Evolutionary conservation across 129 eudicot genomes (phyloP).

Genomic region (Centella asiatica): DNA sequence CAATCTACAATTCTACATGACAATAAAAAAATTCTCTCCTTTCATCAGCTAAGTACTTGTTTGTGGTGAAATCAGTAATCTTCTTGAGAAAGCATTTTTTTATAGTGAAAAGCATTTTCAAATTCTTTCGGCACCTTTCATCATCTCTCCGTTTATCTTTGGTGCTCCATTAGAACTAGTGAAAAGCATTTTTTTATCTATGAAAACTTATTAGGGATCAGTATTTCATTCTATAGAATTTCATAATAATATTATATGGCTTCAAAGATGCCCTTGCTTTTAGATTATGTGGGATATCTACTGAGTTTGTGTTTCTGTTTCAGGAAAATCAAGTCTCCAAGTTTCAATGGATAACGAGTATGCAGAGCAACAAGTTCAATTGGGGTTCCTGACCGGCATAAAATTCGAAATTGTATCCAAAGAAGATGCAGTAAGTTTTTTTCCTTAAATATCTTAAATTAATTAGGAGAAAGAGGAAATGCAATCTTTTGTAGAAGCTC

Average conservation of each 20-base stretch:
- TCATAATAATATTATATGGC: not conserved
- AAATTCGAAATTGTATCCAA: slow-evolving; percentile 48
- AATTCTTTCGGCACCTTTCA: too few relatives aligned
- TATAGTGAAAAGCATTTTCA: not conserved
- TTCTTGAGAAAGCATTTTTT: not conserved
- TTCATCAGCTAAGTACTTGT: not conserved
- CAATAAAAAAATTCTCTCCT: not conserved
- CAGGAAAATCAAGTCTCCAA: slow-evolving; percentile 1
- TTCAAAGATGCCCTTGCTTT: not conserved
- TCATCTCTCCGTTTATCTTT: too few relatives aligned
- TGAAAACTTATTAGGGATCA: too few relatives aligned
- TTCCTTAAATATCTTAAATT: not conserved
- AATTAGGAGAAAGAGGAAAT: not conserved
- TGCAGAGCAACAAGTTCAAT: slow-evolving; percentile 41
- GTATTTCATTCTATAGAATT: not conserved
- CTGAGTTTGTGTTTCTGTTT: not conserved
- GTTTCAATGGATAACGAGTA: slow-evolving; percentile 46
- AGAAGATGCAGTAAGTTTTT: slow-evolving; percentile 67
- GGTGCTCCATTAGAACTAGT: not conserved
- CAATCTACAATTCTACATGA: not conserved
- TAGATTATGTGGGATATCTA: not conserved
- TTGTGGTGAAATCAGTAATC: not conserved
- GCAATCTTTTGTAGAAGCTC: not conserved
- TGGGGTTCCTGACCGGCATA: slow-evolving; percentile 54
- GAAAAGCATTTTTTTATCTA: too few relatives aligned